Percentiles rank a stretch among this genome's conserved stretches.
Conservation (phyloP, 441 rosid genomes). For the Aquilaria agallochum region DNA sequence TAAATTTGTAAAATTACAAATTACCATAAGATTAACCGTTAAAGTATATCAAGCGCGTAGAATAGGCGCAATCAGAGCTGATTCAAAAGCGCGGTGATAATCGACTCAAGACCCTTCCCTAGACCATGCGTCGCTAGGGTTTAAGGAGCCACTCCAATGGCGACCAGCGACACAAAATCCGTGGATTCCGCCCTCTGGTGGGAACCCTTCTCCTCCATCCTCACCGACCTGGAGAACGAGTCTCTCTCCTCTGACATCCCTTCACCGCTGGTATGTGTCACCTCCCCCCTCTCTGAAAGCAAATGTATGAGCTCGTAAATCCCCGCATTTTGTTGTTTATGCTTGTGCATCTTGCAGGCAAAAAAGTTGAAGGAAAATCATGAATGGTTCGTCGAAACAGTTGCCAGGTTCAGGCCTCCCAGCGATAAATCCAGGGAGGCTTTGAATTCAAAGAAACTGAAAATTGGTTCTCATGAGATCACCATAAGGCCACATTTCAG, state of each 20-base stretch:
- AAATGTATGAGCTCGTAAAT: not conserved
- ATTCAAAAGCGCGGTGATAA: too few relatives aligned
- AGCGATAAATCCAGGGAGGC: constrained; percentile 71
- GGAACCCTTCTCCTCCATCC: constrained; percentile 66
- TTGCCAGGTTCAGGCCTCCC: constrained; percentile 59
- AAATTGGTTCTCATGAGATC: constrained; percentile 57
- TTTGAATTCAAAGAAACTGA: constrained; percentile 49
- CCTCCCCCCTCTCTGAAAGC: constrained; percentile 5
- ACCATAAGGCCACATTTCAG: constrained; percentile 55
- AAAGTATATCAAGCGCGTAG: too few relatives aligned
- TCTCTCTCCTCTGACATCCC: constrained; percentile 59
- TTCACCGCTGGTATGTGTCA: constrained; percentile 39
- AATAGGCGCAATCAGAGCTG: too few relatives aligned
- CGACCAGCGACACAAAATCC: constrained; percentile 33
- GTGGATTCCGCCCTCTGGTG: constrained; percentile 80
- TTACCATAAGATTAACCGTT: too few relatives aligned
- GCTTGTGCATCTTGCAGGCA: constrained; percentile 36
- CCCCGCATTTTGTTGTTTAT: not conserved
- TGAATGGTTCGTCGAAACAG: constrained; percentile 64
- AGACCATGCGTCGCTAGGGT: constrained; percentile 29
- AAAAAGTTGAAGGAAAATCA: constrained; percentile 71
- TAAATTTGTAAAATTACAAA: too few relatives aligned
- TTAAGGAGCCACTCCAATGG: constrained; percentile 44
- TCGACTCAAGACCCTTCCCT: not conserved
- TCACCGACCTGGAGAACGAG: constrained; percentile 60